Evolutionary conservation across 2,329 filamentous ascomycete species (phyloP).

Genomic region (Cercospora janseana): DNA sequence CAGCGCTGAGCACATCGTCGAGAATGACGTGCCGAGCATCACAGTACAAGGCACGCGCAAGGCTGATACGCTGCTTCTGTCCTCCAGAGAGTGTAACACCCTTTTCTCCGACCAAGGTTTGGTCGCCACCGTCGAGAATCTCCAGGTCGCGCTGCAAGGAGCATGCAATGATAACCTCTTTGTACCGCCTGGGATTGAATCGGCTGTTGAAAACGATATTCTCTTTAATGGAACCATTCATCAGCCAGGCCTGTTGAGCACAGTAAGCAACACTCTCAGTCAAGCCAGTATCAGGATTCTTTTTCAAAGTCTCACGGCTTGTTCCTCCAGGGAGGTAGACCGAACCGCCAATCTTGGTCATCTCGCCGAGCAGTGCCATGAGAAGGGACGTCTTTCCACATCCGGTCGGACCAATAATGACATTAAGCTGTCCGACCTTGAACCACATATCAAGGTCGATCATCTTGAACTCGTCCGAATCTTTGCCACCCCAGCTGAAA

Average conservation of each 20-base stretch:
- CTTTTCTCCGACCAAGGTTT: constrained; percentile 94
- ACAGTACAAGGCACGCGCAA: constrained; percentile 96
- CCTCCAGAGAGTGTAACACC: constrained; percentile 94
- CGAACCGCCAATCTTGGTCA: constrained; percentile 77
- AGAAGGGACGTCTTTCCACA: constrained; percentile 93
- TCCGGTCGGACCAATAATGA: constrained; percentile 89
- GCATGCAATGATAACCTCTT: constrained; percentile 84
- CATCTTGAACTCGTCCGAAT: constrained; percentile 61
- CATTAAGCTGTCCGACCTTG: constrained; percentile 79
- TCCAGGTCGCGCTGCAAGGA: constrained; percentile 87
- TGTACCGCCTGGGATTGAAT: constrained; percentile 78
- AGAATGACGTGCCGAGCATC: constrained; percentile 86
- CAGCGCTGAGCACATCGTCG: constrained; percentile 93
- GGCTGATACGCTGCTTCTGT: constrained; percentile 94
- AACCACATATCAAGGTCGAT: constrained; percentile 83
- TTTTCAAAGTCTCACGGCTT: constrained; percentile 78
- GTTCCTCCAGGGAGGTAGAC: constrained; percentile 83
- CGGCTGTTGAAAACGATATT: constrained; percentile 90
- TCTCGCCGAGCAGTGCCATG: constrained; percentile 94
- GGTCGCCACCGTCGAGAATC: constrained; percentile 87
- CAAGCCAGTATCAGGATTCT: constrained; percentile 78
- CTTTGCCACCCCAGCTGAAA: constrained; percentile 78
- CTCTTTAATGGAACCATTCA: constrained; percentile 92
- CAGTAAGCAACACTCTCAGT: constrained; percentile 94
- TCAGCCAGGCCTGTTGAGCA: constrained; percentile 93